Evolutionary conservation across 371 early-diverging fungal genomes (phyloP), one percentile per base, ranked within the genome.

Genomic region (Mucor indicus): DNA sequence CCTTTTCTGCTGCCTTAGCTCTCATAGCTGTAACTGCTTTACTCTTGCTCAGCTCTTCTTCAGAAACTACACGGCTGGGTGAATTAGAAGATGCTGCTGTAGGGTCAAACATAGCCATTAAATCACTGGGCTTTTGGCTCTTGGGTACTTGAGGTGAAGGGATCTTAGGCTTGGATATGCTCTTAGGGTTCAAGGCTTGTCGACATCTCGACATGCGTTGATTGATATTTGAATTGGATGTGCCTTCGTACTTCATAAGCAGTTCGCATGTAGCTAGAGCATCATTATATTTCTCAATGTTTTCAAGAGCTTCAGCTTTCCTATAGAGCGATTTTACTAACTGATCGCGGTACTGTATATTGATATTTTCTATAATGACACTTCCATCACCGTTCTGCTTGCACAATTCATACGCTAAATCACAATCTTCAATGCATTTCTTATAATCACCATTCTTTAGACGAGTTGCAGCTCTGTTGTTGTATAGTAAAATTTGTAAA

Each of bases 391-490:
- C 56, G 5, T 67, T 39, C 20, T 55, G 61, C 3, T 53, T 49
- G 8, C 76, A 65, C 47, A 86, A 57, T 13, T 50, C 53, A 25
- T 85, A 53, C 0, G 68, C 71, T 9, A 44, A 23, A n/a, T 68
- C 68, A 52, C 88, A 87, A 44, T 91, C 91, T 13, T 67, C 69
- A 7, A 89, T 61, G 11, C 74, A 79, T 22, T 79, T 78, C n/a
- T 77, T 77, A 64, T 91, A 85, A 33, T 91, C 82, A 17, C 96
- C 96, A 10, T 69, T 89, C 67, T 96, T 95, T 35, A 90, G 64
- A 8, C 83, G 64, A 0, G 89, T 79, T 1, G 87, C 81, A 0
- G 96, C 93, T 15, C 95, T 86, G 67, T 96, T 96, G 67, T 93
- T 95, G 60, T 68, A 76, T n/a, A 92, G 61, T 2, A 85, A 44